A percentile compares a stretch with the other conserved stretches of the same genome.
Evolutionary conservation across 208 protist genomes (phyloP).

Genomic region (Leishmania aethiopica): DNA sequence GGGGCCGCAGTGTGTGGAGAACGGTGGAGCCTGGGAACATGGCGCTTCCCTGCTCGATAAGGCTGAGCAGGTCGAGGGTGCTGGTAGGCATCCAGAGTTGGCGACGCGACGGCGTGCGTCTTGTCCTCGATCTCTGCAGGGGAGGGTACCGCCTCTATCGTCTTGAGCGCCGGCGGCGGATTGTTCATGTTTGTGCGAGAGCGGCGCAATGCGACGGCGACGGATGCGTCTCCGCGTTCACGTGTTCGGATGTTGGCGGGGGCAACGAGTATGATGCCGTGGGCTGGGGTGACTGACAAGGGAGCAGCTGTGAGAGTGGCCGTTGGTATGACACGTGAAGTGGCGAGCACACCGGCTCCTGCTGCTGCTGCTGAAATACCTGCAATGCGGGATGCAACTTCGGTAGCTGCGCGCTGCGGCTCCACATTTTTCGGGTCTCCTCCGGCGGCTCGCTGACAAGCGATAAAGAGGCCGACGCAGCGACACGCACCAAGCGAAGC

Average conservation of each 20-base stretch:
- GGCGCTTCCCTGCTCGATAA: background rate
- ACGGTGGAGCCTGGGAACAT: background rate
- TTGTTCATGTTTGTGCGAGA: background rate
- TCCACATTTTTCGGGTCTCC: slow-evolving; percentile 26
- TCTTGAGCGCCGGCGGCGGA: background rate
- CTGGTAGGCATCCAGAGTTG: background rate
- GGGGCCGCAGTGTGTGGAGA: background rate
- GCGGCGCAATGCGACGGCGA: background rate
- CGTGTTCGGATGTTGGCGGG: background rate
- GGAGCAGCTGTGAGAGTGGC: background rate
- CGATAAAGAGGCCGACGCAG: background rate
- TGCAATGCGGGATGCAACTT: background rate
- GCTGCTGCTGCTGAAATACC: background rate
- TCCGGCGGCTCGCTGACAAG: background rate
- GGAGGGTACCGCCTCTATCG: background rate
- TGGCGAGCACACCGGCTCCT: background rate
- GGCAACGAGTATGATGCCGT: background rate
- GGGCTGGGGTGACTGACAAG: too few species aligned
- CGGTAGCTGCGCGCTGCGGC: slow-evolving; percentile 20
- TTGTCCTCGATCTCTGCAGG: background rate
- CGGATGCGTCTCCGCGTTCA: background rate
- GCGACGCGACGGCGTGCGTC: background rate
- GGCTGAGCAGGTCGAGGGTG: background rate
- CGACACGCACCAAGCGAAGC: background rate
- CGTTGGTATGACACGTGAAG: background rate